Conservation (phyloP, 148 eudicot species). For the Dysphania ambrosioides region DNA sequence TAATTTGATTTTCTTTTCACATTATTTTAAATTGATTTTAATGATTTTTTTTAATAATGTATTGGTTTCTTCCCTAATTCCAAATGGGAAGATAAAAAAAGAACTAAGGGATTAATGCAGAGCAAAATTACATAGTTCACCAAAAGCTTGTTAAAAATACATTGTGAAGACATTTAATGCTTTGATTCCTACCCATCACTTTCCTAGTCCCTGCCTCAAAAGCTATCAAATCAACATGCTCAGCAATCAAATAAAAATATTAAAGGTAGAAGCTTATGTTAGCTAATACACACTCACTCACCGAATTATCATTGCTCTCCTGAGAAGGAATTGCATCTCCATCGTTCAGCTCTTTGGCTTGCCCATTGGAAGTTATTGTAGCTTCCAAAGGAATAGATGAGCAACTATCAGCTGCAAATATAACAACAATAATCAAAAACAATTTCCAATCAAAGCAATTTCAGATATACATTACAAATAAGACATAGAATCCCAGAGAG, state of each 20-base stretch:
- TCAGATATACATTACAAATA: too few species aligned
- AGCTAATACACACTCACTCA: conserved; percentile 26
- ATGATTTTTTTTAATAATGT: too few species aligned
- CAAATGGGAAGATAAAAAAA: too few species aligned
- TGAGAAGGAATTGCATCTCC: conserved; percentile 35
- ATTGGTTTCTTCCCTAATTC: too few species aligned
- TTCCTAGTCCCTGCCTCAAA: background rate
- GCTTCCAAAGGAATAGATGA: conserved; percentile 34
- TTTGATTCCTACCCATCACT: too few species aligned
- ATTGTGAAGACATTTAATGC: too few species aligned
- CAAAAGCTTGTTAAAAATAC: too few species aligned
- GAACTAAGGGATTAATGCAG: too few species aligned
- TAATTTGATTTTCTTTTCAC: too few species aligned
- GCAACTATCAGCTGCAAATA: conserved; percentile 43
- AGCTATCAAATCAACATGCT: background rate
- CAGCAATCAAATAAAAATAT: background rate
- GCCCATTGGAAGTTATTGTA: conserved; percentile 48
- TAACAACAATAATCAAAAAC: conserved; percentile 3
- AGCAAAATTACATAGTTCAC: too few species aligned
- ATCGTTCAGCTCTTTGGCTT: conserved; percentile 37
- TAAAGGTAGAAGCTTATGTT: background rate
- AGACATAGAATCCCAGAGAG: too few species aligned
- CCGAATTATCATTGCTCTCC: conserved; percentile 32
- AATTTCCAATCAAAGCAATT: background rate
- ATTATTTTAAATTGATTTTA: too few species aligned